Base-by-base conservation (phyloP, 148 eudicot species). In the Fagopyrum esculentum region DNA sequence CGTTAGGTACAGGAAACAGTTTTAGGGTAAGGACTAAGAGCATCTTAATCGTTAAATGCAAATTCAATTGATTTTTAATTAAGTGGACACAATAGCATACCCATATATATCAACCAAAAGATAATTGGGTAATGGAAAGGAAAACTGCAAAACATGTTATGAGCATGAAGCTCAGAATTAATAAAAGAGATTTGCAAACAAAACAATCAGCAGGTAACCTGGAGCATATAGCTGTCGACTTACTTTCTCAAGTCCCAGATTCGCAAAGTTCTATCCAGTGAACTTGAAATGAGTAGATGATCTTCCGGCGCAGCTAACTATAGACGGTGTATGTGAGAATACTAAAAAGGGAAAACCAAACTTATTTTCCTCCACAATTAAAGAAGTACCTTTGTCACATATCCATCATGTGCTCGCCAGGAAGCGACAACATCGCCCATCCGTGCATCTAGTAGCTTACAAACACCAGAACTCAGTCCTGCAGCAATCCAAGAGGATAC, bases 361-460 rank as follows among this genome's bases (percentile, higher is more conserved):
- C 80, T 54, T 64, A 6, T 9, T 45, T 16, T 10, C 55, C n/a
- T 71, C 47, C 22, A 6, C 35, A 71, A 71, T 71, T 49, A 71
- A 35, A 16, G 74, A 10, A 46, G 69, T 89, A 92, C 98, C 93
- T 91, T 90, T 5, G 97, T 95, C 61, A 95, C 87, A 77, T 90
- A 94, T 81, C 91, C 98, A 85, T 92, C 97, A 84, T 94, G 98
- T 70, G 96, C 98, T 79, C 89, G 88, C 98, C 98, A 95, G 4
- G 97, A 87, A 52, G 92, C 78, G 78, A 92, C 83, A 69, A 92
- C 84, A 83, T 87, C 83, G 76, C 98, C 98, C 83, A 93, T 92
- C 79, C 97, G 90, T 77, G 87, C 72, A 81, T 95, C 98, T 78
- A 92, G 86, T 79, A 95, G 82, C 82, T 82, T 87, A 83, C 97